Base-by-base conservation (phyloP, 352 stramenopile species). In the Globisporangium barbulae region DNA sequence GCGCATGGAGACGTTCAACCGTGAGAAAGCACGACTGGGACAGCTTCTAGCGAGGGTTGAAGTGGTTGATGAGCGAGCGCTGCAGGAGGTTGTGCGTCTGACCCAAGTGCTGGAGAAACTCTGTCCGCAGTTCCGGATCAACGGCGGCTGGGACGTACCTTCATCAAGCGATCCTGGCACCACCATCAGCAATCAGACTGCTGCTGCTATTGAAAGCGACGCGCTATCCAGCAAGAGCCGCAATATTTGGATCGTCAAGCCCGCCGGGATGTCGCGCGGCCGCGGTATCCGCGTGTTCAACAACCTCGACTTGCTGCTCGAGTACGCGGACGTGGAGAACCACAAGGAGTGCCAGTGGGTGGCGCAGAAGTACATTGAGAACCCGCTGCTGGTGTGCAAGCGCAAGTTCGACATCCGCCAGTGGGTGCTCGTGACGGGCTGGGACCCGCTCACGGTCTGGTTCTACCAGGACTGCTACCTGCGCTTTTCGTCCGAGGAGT, bases 221-320 rank as follows among this genome's bases (percentile, higher is more conserved):
- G 10, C 42, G 22, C 12, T 52, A 1, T 59, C 69, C 1, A 75
- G 52, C 39, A 61, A 64, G 9, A 88, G 78, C 41, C 67, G 76
- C 25, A 98, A 98, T 65, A 78, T 98, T 28, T 98, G 93, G 93
- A 98, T 98, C 68, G 91, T 97, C 41, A 98, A 98, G 74, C 93
- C 93, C 1, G 90, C 86, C 6, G 86, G 84, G 2, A 89, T 93
- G 73, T 96, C 85, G 9, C 81, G 89, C 25, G 88, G 88, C 3
- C 79, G 89, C 25, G 88, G 92, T 10, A 98, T 98, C 53, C 80
- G 77, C 37, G 91, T 93, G 15, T 97, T 97, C 67, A 89, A 91
- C 60, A 69, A 97, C 33, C 68, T 98, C 25, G 69, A 81, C 3
- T 75, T 84, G 58, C 54, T 98, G 35, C 69, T 98, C 5, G 80